Conservation (phyloP, 2,329 filamentous ascomycete genomes). For the Colletotrichum graminicola region DNA sequence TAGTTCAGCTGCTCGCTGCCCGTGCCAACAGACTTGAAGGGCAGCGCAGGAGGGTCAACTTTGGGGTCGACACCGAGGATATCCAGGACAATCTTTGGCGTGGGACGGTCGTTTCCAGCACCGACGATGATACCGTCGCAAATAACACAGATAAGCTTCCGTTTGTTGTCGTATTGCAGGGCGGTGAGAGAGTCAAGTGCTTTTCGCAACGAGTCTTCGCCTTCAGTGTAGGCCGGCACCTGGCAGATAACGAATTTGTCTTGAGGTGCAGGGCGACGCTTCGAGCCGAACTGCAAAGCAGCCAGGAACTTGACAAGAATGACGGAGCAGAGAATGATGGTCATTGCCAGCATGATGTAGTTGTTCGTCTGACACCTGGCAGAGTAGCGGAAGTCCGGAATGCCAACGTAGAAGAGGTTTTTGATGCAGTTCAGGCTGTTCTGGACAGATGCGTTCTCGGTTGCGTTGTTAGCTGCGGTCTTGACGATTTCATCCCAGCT, state of each 20-base stretch:
- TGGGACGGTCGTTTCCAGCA: slow-evolving; percentile 94
- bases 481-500: slow-evolving; percentile 69
- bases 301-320: slow-evolving; percentile 91
- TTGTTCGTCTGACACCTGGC: slow-evolving; percentile 88
- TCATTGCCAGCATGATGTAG: slow-evolving; percentile 88
- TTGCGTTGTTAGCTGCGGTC: slow-evolving; percentile 63
- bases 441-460: slow-evolving; percentile 61
- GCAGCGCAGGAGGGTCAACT: slow-evolving; percentile 91
- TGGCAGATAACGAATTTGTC: slow-evolving; percentile 99
- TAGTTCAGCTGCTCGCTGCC: slow-evolving; percentile 96
- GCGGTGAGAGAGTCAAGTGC: slow-evolving; percentile 94
- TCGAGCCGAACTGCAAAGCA: slow-evolving; percentile 92
- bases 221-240: slow-evolving; percentile 97
- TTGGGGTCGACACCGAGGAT: slow-evolving; percentile 98
- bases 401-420: slow-evolving; percentile 85
- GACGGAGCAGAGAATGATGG: slow-evolving; percentile 83
- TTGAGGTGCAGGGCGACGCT: slow-evolving; percentile 87
- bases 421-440: slow-evolving; percentile 86
- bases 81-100: slow-evolving; percentile 96
- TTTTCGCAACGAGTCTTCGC: slow-evolving; percentile 93
- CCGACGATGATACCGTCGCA: slow-evolving; percentile 98
- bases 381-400: slow-evolving; percentile 84
- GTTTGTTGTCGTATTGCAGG: slow-evolving; percentile 97
- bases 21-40: slow-evolving; percentile 92
- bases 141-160: slow-evolving; percentile 95